These are phyloP conservation scores for Jaltomata sinuosa DNA, from an alignment of 257 asterid genomes.

Conservation along the genomic window DNA sequence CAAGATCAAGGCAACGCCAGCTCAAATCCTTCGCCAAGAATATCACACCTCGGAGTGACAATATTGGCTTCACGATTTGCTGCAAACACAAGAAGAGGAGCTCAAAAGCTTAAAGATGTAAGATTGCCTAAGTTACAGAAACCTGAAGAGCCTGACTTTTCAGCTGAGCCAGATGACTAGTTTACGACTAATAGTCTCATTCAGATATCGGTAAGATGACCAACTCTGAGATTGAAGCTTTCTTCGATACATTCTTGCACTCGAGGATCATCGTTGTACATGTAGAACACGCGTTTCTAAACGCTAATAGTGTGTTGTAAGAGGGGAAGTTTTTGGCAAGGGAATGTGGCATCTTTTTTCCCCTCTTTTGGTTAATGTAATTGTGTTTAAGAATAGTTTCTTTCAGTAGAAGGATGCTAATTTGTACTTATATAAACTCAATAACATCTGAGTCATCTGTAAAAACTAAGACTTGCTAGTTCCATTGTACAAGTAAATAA, in stretches of 20 bases:
- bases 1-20: conserved; percentile 8
- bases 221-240: background rate
- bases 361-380: background rate
- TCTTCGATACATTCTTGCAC: background rate
- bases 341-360: background rate
- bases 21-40: conserved; percentile 24
- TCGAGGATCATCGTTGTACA: background rate
- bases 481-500: background rate
- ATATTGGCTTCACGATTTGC: conserved; percentile 87
- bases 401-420: background rate
- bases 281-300: background rate
- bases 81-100: conserved; percentile 79
- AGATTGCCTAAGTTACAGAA: conserved; percentile 62
- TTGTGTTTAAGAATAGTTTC: background rate
- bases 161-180: conserved; percentile 69
- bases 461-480: background rate
- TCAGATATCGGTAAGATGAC: background rate
- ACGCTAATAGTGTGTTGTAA: background rate
- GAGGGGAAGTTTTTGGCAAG: background rate
- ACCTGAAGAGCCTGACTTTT: conserved; percentile 88
- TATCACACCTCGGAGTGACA: conserved; percentile 55
- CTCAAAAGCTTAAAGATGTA: conserved; percentile 66
- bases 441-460: background rate
- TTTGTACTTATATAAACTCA: background rate
- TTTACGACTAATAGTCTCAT: background rate